Evolutionary conservation across 1,284 basidiomycete genomes (phyloP).

Genomic region (Gymnopus androsaceus): DNA sequence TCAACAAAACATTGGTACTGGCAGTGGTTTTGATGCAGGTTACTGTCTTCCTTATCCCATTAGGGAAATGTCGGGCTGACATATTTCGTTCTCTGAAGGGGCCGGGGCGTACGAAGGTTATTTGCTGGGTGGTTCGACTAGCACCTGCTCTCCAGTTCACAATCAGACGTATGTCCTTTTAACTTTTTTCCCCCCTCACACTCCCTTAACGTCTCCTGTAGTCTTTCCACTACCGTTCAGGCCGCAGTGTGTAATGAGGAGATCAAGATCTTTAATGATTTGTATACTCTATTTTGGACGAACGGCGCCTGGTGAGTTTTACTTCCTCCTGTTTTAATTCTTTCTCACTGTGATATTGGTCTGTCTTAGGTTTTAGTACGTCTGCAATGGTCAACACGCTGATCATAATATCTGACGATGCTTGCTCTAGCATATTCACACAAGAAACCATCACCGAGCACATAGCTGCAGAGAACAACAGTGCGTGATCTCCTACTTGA

Average conservation of each 20-base stretch:
- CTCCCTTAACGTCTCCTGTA: neutral
- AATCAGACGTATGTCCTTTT: conserved; percentile 22
- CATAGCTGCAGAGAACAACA: conserved; percentile 24
- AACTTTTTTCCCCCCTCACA: neutral
- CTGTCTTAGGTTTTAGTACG: conserved; percentile 21
- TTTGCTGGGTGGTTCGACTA: conserved; percentile 4
- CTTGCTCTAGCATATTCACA: conserved; percentile 23
- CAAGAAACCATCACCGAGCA: conserved; percentile 22
- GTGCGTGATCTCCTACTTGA: too few species aligned
- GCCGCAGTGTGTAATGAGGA: conserved; percentile 23
- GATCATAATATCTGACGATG: neutral
- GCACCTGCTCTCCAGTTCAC: conserved; percentile 22
- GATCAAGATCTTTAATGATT: conserved; percentile 24
- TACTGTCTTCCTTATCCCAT: neutral
- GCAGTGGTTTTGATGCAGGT: conserved; percentile 14
- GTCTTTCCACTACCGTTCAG: conserved; percentile 24
- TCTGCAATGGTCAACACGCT: neutral
- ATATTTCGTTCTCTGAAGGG: conserved; percentile 8
- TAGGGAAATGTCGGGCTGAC: neutral
- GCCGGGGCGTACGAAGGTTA: conserved; percentile 15
- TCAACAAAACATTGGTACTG: conserved; percentile 27
- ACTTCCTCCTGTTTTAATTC: too few species aligned
- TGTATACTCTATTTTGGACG: conserved; percentile 25
- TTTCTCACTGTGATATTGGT: neutral
- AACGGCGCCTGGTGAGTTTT: conserved; percentile 22